Conservation (phyloP, 805 yeast species). For the Saccharomyces kudriavzevii region DNA sequence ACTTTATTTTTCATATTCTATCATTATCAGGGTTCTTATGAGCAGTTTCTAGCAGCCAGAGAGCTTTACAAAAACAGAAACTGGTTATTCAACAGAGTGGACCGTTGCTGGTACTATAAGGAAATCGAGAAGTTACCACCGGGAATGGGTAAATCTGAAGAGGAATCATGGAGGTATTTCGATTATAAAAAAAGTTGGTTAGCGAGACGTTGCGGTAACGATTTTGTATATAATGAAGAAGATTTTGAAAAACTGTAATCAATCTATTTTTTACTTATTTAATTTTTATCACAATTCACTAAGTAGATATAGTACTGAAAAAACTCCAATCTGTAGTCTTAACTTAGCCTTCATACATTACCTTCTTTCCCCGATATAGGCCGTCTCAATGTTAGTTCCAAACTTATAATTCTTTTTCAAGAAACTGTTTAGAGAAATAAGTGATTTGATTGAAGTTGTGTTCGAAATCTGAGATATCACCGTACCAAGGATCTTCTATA, state of each 20-base stretch:
- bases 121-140: constrained; percentile 76
- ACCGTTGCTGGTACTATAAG: constrained; percentile 43
- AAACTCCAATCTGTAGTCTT: not conserved
- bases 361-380: not conserved
- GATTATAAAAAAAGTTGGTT: constrained; percentile 71
- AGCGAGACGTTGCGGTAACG: constrained; percentile 40
- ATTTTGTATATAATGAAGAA: constrained; percentile 34
- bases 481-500: constrained; percentile 90
- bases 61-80: constrained; percentile 67
- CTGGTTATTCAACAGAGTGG: constrained; percentile 54
- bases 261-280: not conserved
- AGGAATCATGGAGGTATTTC: constrained; percentile 64
- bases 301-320: not conserved
- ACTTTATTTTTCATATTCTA: constrained; percentile 90
- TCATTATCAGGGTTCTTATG: constrained; percentile 62
- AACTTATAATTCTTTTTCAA: constrained; percentile 40
- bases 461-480: constrained; percentile 78
- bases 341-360: not conserved
- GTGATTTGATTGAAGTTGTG: constrained; percentile 63
- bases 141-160: constrained; percentile 48
- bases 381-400: not conserved
- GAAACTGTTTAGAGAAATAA: constrained; percentile 67
- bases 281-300: not conserved
- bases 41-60: constrained; percentile 69
- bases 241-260: constrained; percentile 37